A percentile compares a stretch with the other conserved stretches of the same genome.
phyloP scores from a whole-genome alignment of 1,284 basidiomycete genomes.

The Ustilago bromivora region DNA sequence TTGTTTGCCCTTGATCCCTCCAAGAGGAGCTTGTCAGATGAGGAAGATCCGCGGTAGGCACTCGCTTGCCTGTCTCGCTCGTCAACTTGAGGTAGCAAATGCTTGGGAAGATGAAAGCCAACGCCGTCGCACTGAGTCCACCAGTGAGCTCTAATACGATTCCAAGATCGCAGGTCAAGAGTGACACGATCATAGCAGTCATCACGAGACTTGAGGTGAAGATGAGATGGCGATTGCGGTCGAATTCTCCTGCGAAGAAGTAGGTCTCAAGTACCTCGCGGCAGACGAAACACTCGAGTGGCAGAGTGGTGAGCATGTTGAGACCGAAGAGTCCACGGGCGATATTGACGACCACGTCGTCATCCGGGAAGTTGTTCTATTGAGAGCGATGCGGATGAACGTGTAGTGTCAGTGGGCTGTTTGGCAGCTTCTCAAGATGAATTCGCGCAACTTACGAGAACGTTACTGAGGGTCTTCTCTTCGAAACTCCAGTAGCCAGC shows the following conservation, averaged over 20 bases:
- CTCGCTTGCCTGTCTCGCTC: slow-evolving; percentile 51
- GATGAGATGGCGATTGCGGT: slow-evolving; percentile 79
- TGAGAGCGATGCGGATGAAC: background rate
- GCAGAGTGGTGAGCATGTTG: slow-evolving; percentile 98
- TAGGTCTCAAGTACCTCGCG: slow-evolving; percentile 76
- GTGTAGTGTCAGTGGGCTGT: background rate
- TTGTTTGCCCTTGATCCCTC: slow-evolving; percentile 14
- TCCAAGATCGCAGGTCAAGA: slow-evolving; percentile 95
- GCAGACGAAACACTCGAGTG: slow-evolving; percentile 92
- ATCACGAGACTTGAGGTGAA: slow-evolving; percentile 89
- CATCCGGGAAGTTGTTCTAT: slow-evolving; percentile 66
- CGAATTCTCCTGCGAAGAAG: slow-evolving; percentile 59
- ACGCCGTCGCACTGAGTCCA: slow-evolving; percentile 89
- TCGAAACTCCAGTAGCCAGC: slow-evolving; percentile 94
- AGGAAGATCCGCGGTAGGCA: slow-evolving; percentile 39
- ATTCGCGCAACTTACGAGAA: slow-evolving; percentile 34
- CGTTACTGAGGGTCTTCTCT: slow-evolving; percentile 80
- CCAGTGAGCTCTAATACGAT: slow-evolving; percentile 98
- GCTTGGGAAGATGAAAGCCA: slow-evolving; percentile 82
- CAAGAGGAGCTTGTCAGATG: slow-evolving; percentile 34
- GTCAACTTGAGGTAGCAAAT: slow-evolving; percentile 68
- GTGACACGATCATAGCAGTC: slow-evolving; percentile 84
- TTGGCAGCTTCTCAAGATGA: background rate
- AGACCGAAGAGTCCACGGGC: slow-evolving; percentile 94
- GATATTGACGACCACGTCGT: slow-evolving; percentile 74